A percentile compares a stretch with the other conserved stretches of the same genome.
Conservation (phyloP, 441 rosid species). For the Macaranga tanarius region DNA sequence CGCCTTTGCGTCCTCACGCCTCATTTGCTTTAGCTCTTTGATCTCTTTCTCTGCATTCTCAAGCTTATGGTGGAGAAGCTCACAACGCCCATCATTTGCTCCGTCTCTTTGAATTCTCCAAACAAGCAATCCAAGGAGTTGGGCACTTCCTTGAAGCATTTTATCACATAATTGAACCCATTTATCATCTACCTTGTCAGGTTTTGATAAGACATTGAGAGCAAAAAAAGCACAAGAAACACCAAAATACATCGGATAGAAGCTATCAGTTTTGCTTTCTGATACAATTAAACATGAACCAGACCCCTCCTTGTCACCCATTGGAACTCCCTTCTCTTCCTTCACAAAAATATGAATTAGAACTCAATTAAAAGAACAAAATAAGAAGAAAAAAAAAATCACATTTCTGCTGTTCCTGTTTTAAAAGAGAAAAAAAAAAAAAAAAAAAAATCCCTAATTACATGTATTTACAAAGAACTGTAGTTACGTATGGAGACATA, state of each 20-base stretch:
- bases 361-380: background rate
- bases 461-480: background rate
- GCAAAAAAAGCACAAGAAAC: slow-evolving; percentile 64
- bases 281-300: slow-evolving; percentile 40
- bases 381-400: background rate
- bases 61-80: slow-evolving; percentile 48
- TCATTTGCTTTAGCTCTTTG: slow-evolving; percentile 53
- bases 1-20: slow-evolving; percentile 80
- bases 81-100: slow-evolving; percentile 25
- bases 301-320: slow-evolving; percentile 43
- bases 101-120: slow-evolving; percentile 60
- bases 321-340: slow-evolving; percentile 33
- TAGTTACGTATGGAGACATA: slow-evolving; percentile 3
- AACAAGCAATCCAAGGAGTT: slow-evolving; percentile 64
- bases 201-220: slow-evolving; percentile 38
- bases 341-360: slow-evolving; percentile 4
- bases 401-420: background rate
- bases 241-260: slow-evolving; percentile 59
- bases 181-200: slow-evolving; percentile 43
- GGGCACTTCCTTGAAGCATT: slow-evolving; percentile 64
- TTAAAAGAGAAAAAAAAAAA: background rate
- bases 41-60: slow-evolving; percentile 55
- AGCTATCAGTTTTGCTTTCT: slow-evolving; percentile 36
- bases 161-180: slow-evolving; percentile 48
- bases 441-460: background rate